Evolutionary conservation across 139 green algal genomes (phyloP).

Genomic region (Picochlorum sp.): DNA sequence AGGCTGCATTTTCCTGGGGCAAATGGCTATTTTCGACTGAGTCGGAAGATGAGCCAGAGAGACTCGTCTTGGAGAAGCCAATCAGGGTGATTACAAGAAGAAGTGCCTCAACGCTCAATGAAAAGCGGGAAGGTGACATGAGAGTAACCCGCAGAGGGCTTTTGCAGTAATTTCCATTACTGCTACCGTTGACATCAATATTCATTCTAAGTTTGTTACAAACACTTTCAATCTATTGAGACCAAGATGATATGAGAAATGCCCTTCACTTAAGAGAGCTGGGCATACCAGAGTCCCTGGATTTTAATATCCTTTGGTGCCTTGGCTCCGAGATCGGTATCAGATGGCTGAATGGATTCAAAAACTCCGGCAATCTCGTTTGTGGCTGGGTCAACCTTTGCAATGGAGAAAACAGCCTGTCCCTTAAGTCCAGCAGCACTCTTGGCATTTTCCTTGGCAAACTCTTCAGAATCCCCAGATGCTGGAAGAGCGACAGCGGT

Average conservation of each 20-base stretch:
- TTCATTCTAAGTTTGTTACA: conserved; percentile 1
- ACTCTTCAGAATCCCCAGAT: conserved; percentile 56
- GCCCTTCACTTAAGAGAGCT: conserved; percentile 33
- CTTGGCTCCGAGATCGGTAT: conserved; percentile 98
- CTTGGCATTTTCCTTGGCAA: conserved; percentile 96
- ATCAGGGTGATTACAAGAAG: no score
- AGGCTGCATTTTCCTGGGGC: conserved; percentile 41
- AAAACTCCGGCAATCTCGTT: conserved; percentile 97
- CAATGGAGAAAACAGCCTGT: conserved; percentile 85
- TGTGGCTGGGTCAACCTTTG: conserved; percentile 82
- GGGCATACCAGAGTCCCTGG: conserved; percentile 87
- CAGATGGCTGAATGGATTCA: conserved; percentile 95
- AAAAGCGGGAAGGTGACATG: no score
- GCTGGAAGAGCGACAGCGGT: conserved; percentile 93
- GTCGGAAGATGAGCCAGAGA: no score
- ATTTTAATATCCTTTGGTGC: conserved; percentile 99
- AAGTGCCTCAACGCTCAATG: no score
- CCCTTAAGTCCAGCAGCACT: conserved; percentile 68
- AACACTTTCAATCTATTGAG: background rate
- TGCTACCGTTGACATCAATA: background rate
- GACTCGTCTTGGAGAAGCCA: no score
- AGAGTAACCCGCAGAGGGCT: no score
- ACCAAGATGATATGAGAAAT: background rate
- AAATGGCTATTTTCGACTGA: conserved; percentile 11
- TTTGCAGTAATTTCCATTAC: no score